Percentiles rank a stretch among this genome's conserved stretches.
Conservation (phyloP, 2,329 filamentous ascomycete genomes). For the Alternaria conjuncta region DNA sequence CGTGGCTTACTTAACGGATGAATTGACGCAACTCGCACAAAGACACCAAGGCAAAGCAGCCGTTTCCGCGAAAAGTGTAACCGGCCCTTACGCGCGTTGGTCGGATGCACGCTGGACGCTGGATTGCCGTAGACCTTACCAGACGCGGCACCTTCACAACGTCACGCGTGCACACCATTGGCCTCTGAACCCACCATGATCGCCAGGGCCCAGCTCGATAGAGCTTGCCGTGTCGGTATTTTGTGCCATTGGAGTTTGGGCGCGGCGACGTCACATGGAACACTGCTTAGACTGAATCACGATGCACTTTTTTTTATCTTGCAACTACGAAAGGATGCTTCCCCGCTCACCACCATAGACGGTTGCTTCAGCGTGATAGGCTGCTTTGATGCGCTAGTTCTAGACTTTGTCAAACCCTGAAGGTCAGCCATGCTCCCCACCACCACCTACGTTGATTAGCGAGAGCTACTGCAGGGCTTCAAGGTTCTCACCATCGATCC, state of each 20-base stretch:
- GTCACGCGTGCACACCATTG: slow-evolving; percentile 41
- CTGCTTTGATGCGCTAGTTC: slow-evolving; percentile 20
- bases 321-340: background rate
- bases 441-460: slow-evolving; percentile 30
- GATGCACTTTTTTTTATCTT: slow-evolving; percentile 4
- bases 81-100: slow-evolving; percentile 9
- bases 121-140: slow-evolving; percentile 38
- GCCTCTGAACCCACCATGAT: slow-evolving; percentile 21
- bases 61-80: slow-evolving; percentile 18
- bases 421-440: slow-evolving; percentile 19
- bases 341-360: slow-evolving; percentile 14
- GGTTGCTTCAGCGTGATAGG: slow-evolving; percentile 19
- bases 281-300: slow-evolving; percentile 3
- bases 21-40: slow-evolving; percentile 26
- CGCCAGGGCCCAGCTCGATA: slow-evolving; percentile 30
- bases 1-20: slow-evolving; percentile 30
- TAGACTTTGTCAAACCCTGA: slow-evolving; percentile 15
- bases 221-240: slow-evolving; percentile 12
- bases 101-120: slow-evolving; percentile 14
- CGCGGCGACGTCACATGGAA: slow-evolving; percentile 9
- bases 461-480: slow-evolving; percentile 39
- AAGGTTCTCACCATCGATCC: slow-evolving; percentile 24
- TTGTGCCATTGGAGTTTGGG: slow-evolving; percentile 9
- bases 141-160: slow-evolving; percentile 27
- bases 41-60: slow-evolving; percentile 15